Evolutionary conservation across 768 basidiomycete species (phyloP).

Genomic region (Hypholoma sublateritium): DNA sequence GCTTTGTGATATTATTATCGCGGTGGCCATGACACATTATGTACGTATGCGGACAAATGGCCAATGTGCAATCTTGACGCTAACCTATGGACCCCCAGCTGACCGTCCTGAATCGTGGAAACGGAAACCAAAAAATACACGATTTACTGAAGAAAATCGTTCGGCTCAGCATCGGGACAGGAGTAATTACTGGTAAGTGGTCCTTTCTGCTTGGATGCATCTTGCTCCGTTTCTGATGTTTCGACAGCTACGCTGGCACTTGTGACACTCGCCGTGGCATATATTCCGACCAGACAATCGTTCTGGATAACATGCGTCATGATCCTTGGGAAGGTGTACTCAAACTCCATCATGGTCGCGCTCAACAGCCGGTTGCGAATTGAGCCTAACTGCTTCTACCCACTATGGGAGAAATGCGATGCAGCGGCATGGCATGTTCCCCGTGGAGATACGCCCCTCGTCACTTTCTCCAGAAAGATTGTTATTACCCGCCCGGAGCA

Average conservation of each 20-base stretch:
- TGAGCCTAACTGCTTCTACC: not conserved
- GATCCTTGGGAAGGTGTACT: slow-evolving; percentile 12
- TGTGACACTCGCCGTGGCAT: slow-evolving; percentile 1
- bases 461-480: not conserved
- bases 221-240: no score
- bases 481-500: no score
- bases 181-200: slow-evolving; percentile 13
- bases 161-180: slow-evolving; percentile 15
- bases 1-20: slow-evolving; percentile 3
- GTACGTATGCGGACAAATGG: not conserved
- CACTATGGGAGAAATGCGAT: not conserved
- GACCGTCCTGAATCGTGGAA: not conserved
- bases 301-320: slow-evolving; percentile 7
- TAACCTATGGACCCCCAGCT: not conserved
- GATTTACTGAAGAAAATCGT: slow-evolving; percentile 9
- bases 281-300: not conserved
- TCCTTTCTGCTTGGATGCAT: not conserved
- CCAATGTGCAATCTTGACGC: not conserved
- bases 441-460: not conserved
- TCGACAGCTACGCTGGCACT: slow-evolving; percentile 9
- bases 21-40: not conserved
- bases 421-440: not conserved
- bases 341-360: slow-evolving; percentile 16
- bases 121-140: slow-evolving; percentile 7
- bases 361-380: slow-evolving; percentile 11